Evolutionary conservation across 495 filamentous ascomycete genomes (phyloP).

Genomic region (Hypomontagnella submonticulosa): DNA sequence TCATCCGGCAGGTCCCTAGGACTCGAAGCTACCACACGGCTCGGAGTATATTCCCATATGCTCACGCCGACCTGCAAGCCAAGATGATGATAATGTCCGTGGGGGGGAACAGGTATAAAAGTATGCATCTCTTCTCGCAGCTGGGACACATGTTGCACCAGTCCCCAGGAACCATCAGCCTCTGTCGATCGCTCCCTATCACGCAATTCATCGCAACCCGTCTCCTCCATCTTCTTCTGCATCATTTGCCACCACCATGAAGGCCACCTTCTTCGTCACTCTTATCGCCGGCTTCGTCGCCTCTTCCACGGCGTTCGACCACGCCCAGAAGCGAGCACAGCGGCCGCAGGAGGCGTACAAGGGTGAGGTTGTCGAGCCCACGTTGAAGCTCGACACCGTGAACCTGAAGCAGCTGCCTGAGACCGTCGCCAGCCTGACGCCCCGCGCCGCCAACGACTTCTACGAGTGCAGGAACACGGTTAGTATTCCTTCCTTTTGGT

Average conservation of each 20-base stretch:
- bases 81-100: conserved; percentile 11
- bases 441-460: conserved; percentile 48
- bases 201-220: conserved; percentile 19
- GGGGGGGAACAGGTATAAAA: conserved; percentile 31
- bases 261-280: conserved; percentile 46
- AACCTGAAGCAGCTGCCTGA: conserved; percentile 43
- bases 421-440: conserved; percentile 36
- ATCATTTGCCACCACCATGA: conserved; percentile 47
- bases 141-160: conserved; percentile 28
- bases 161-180: conserved; percentile 28
- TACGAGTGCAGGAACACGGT: conserved; percentile 55
- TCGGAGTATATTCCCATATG: conserved; percentile 23
- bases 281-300: conserved; percentile 46
- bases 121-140: conserved; percentile 22
- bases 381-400: conserved; percentile 39
- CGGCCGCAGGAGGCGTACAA: conserved; percentile 38
- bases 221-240: too few species aligned
- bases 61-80: conserved; percentile 25
- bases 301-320: conserved; percentile 33
- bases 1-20: conserved; percentile 44
- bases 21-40: conserved; percentile 16
- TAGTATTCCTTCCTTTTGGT: conserved; percentile 24
- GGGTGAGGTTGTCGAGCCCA: conserved; percentile 33
- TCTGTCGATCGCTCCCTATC: conserved; percentile 32
- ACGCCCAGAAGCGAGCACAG: conserved; percentile 29